Conservation (phyloP, 305 asterid species). For the Ajuga reptans region DNA sequence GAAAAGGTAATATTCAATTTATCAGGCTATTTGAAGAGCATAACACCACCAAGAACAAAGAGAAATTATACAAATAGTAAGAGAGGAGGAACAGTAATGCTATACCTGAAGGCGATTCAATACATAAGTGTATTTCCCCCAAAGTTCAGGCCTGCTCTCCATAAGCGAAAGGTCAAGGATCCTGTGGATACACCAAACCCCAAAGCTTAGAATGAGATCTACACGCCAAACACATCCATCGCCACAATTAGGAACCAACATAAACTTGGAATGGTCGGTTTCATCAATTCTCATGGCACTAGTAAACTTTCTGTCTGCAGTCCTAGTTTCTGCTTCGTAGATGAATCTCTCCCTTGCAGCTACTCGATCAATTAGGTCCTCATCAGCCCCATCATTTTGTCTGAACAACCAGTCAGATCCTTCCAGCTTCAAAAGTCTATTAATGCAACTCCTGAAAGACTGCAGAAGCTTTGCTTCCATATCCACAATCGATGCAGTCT, state of each 20-base stretch:
- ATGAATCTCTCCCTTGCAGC: conserved; percentile 78
- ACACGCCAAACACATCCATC: conserved; percentile 83
- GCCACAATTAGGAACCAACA: conserved; percentile 81
- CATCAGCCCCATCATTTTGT: conserved; percentile 88
- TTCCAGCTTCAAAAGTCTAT: conserved; percentile 77
- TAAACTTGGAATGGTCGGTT: conserved; percentile 47
- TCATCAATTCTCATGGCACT: conserved; percentile 41
- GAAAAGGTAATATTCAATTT: not conserved
- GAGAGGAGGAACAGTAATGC: not conserved
- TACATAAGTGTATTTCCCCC: conserved; percentile 94
- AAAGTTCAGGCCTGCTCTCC: conserved; percentile 97
- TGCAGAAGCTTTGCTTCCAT: conserved; percentile 74
- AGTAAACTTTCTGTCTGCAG: conserved; percentile 38
- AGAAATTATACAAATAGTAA: not conserved
- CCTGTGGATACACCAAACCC: conserved; percentile 96
- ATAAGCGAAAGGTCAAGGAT: conserved; percentile 80
- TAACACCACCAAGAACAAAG: not conserved
- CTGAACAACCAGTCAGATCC: conserved; percentile 87
- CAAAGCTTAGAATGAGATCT: conserved; percentile 79
- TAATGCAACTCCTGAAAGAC: conserved; percentile 68
- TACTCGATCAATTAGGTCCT: conserved; percentile 83
- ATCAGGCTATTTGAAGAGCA: not conserved
- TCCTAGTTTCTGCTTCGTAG: conserved; percentile 56
- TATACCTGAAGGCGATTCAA: conserved; percentile 93
- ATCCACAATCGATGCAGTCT: conserved; percentile 39